phyloP scores from a whole-genome alignment of 768 basidiomycete genomes.

The Kwoniella shandongensis region DNA sequence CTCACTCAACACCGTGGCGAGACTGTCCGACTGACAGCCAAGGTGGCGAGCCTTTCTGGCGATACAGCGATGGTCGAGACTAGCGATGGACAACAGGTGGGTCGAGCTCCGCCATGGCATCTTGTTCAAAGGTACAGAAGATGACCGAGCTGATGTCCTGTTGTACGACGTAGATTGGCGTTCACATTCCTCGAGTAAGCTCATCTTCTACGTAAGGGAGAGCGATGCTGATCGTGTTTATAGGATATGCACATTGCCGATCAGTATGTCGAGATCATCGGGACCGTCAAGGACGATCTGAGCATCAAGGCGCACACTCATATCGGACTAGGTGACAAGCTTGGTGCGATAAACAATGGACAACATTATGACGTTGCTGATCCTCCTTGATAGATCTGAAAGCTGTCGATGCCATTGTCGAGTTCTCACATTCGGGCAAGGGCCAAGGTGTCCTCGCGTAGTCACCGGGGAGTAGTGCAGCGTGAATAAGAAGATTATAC shows the following conservation, averaged over 20 bases:
- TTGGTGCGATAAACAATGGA: constrained; percentile 67
- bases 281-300: constrained; percentile 61
- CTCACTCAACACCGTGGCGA: constrained; percentile 61
- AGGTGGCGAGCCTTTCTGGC: constrained; percentile 61
- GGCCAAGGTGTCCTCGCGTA: constrained; percentile 41
- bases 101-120: constrained; percentile 7
- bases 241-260: constrained; percentile 59
- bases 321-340: constrained; percentile 63
- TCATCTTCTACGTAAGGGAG: not conserved
- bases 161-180: constrained; percentile 31
- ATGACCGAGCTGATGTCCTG: not conserved
- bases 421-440: constrained; percentile 40
- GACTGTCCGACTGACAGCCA: constrained; percentile 65
- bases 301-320: constrained; percentile 61
- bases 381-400: constrained; percentile 42
- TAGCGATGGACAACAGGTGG: constrained; percentile 65
- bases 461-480: not conserved
- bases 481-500: constrained; percentile 1
- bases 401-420: constrained; percentile 44
- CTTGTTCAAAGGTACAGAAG: too few relatives aligned
- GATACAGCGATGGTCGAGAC: constrained; percentile 64
- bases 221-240: not conserved
- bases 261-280: constrained; percentile 68
- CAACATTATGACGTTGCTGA: too few relatives aligned
- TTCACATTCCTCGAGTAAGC: constrained; percentile 37